These are phyloP conservation scores for Atkinsonella hypoxylon DNA, from an alignment of 2,329 filamentous ascomycete species.

Conservation along the genomic window DNA sequence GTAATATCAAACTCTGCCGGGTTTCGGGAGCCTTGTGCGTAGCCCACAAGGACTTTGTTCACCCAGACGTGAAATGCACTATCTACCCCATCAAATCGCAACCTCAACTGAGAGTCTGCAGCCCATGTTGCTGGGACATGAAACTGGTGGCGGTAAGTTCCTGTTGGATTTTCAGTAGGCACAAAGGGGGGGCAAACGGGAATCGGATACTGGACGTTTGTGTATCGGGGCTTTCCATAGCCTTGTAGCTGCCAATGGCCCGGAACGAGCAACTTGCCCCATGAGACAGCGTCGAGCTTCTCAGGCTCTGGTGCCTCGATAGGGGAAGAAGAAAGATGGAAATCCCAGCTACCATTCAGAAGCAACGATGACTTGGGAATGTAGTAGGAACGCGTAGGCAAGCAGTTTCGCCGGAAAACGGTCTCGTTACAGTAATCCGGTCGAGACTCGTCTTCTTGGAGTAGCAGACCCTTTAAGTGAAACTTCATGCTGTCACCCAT, in stretches of 20 bases:
- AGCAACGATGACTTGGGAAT: conserved; percentile 36
- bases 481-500: not conserved
- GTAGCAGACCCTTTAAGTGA: conserved; percentile 16
- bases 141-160: conserved; percentile 46
- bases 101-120: conserved; percentile 34
- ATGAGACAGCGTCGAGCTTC: conserved; percentile 10
- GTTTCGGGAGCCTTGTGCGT: conserved; percentile 57
- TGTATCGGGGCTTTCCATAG: conserved; percentile 52
- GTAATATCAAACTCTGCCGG: conserved; percentile 57
- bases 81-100: conserved; percentile 59
- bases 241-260: conserved; percentile 59
- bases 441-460: conserved; percentile 21
- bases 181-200: conserved; percentile 52
- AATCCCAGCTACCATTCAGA: conserved; percentile 47
- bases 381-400: conserved; percentile 39
- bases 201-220: conserved; percentile 52
- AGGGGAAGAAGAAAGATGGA: conserved; percentile 35
- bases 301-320: conserved; percentile 31
- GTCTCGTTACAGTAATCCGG: conserved; percentile 39
- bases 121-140: conserved; percentile 34
- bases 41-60: conserved; percentile 50
- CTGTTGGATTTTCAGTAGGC: conserved; percentile 49
- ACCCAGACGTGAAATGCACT: conserved; percentile 57
- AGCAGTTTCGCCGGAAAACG: conserved; percentile 40
- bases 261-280: conserved; percentile 42